Evolutionary conservation across 768 basidiomycete genomes (phyloP).

Genomic region (Strobilomyces confusus): DNA sequence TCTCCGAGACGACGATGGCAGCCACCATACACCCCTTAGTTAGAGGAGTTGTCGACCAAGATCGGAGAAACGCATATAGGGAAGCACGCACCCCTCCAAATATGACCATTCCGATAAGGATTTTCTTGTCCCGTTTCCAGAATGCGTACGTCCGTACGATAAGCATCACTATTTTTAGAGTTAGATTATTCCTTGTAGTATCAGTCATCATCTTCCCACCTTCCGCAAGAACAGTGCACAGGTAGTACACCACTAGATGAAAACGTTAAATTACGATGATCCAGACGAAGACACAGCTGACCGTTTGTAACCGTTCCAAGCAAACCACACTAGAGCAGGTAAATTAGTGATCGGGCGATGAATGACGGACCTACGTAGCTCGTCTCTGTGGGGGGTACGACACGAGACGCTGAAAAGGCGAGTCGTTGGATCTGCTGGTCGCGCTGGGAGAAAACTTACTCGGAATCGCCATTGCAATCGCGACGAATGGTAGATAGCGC

Average conservation of each 20-base stretch:
- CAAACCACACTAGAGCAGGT: slow-evolving; percentile 9
- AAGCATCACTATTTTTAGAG: slow-evolving; percentile 10
- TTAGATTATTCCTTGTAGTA: not conserved
- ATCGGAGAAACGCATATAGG: not conserved
- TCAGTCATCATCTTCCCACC: slow-evolving; percentile 3
- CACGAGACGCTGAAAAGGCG: slow-evolving; percentile 4
- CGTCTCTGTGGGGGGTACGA: not conserved
- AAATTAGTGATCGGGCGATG: not conserved
- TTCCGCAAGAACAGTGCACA: slow-evolving; percentile 15
- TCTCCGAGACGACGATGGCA: slow-evolving; percentile 8
- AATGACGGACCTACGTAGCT: slow-evolving; percentile 7
- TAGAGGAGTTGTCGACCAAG: not conserved
- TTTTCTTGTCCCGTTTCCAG: slow-evolving; percentile 15
- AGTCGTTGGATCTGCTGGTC: not conserved
- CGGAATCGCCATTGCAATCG: slow-evolving; percentile 11
- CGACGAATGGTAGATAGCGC: slow-evolving; percentile 22
- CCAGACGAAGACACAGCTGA: not conserved
- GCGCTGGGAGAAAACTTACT: not conserved
- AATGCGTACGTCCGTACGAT: slow-evolving; percentile 18
- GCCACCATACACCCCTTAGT: slow-evolving; percentile 4
- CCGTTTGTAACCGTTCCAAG: slow-evolving; percentile 10
- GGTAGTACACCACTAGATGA: slow-evolving; percentile 11
- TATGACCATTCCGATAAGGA: slow-evolving; percentile 14
- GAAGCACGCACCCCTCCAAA: slow-evolving; percentile 8
- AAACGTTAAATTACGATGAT: not conserved